phyloP scores from a whole-genome alignment of 805 yeast genomes.

The Pichia cabralensis region DNA sequence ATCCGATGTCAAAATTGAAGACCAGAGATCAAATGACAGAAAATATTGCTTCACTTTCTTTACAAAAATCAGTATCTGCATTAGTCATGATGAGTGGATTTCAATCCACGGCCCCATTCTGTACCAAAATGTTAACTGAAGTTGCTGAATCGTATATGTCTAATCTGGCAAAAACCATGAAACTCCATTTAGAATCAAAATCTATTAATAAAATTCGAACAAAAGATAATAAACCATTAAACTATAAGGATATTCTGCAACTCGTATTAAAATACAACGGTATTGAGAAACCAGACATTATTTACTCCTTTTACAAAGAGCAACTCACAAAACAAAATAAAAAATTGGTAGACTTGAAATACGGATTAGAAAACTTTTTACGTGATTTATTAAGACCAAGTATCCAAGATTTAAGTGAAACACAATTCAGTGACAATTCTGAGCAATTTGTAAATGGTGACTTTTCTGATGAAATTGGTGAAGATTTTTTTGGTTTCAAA shows the following conservation, averaged over 20 bases:
- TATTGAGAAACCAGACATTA: slow-evolving; percentile 62
- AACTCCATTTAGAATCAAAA: slow-evolving; percentile 58
- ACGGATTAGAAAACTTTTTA: slow-evolving; percentile 58
- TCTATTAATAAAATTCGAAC: slow-evolving; percentile 33
- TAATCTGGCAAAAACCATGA: slow-evolving; percentile 63
- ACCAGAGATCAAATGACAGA: slow-evolving; percentile 55
- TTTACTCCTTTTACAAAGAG: slow-evolving; percentile 66
- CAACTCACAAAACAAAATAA: slow-evolving; percentile 57
- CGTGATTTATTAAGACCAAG: slow-evolving; percentile 79
- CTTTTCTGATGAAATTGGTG: slow-evolving; percentile 87
- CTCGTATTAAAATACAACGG: slow-evolving; percentile 79
- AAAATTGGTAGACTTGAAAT: slow-evolving; percentile 59
- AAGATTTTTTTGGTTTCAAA: slow-evolving; percentile 94
- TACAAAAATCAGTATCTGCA: slow-evolving; percentile 64
- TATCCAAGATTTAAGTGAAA: slow-evolving; percentile 58
- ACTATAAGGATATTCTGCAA: slow-evolving; percentile 38
- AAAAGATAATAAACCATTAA: slow-evolving; percentile 15
- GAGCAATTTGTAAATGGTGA: slow-evolving; percentile 94
- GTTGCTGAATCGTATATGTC: slow-evolving; percentile 72
- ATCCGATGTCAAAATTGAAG: slow-evolving; percentile 63
- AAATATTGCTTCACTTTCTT: slow-evolving; percentile 53
- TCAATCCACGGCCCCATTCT: slow-evolving; percentile 70
- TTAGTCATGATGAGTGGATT: slow-evolving; percentile 88
- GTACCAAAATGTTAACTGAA: slow-evolving; percentile 71
- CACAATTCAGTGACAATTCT: slow-evolving; percentile 77